These are phyloP conservation scores for Sequoiadendron giganteum DNA, from an alignment of 75 land plant species.

Conservation along the genomic window DNA sequence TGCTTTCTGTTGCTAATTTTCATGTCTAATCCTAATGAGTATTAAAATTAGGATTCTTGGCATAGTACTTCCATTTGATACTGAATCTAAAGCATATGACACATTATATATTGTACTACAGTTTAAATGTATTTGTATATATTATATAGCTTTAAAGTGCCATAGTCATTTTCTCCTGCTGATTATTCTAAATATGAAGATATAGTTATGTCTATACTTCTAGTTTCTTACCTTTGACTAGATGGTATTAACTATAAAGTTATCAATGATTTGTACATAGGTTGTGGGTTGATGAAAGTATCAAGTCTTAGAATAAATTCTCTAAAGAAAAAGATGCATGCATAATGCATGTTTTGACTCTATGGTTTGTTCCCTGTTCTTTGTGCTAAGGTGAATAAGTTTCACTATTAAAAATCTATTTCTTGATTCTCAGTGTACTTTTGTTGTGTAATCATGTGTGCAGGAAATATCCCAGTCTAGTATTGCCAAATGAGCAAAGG, in stretches of 20 bases:
- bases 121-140: neutral
- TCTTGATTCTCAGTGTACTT: neutral
- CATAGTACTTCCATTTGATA: neutral
- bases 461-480: conserved; percentile 54
- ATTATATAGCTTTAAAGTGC: neutral
- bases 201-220: neutral
- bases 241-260: neutral
- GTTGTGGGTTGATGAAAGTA: neutral
- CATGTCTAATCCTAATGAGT: neutral
- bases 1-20: too few relatives aligned
- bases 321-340: neutral
- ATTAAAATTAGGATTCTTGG: neutral
- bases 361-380: neutral
- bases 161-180: neutral
- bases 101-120: neutral
- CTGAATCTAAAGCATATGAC: neutral
- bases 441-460: neutral
- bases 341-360: neutral
- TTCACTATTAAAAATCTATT: neutral
- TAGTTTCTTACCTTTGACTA: neutral
- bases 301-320: neutral
- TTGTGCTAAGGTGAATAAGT: too few relatives aligned
- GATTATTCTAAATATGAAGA: neutral
- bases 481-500: conserved; percentile 44
- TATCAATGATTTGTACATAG: too few relatives aligned